phyloP scores from a whole-genome alignment of 2,329 filamentous ascomycete genomes.

The Fusarium sp. region DNA sequence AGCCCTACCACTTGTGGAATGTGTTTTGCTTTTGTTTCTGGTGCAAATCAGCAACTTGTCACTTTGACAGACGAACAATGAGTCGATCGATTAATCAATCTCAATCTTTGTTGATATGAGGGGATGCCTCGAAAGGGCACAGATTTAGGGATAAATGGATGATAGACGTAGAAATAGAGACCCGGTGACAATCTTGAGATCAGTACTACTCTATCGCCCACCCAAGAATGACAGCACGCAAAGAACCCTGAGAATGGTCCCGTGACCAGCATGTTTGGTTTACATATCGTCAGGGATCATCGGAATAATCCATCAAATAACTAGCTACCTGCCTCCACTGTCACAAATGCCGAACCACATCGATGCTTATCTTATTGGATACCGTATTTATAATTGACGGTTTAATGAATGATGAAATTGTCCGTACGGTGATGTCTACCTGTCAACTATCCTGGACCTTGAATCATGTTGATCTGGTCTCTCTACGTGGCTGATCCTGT shows the following conservation, averaged over 20 bases:
- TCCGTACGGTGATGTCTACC: constrained; percentile 8
- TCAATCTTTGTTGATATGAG: background rate
- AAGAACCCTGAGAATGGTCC: constrained; percentile 5
- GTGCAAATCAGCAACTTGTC: background rate
- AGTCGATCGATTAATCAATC: background rate
- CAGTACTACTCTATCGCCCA: constrained; percentile 1
- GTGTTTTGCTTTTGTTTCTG: constrained; percentile 25
- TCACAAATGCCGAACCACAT: constrained; percentile 9
- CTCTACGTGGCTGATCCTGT: background rate
- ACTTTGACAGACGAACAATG: background rate
- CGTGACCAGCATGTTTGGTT: constrained; percentile 11
- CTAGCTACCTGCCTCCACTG: background rate
- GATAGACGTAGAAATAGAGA: background rate
- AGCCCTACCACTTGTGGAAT: constrained; percentile 21
- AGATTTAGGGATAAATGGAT: background rate
- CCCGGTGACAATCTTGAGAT: background rate
- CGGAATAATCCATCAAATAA: constrained; percentile 8
- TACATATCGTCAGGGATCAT: constrained; percentile 8
- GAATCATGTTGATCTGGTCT: background rate
- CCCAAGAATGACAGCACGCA: constrained; percentile 6
- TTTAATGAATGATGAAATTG: constrained; percentile 7
- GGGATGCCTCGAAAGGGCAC: background rate
- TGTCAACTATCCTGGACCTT: constrained; percentile 4
- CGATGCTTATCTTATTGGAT: constrained; percentile 3
- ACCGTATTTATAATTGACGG: constrained; percentile 4